A percentile compares a stretch with the other conserved stretches of the same genome.
Conservation (phyloP, 768 basidiomycete species). For the Cyathus striatus region DNA sequence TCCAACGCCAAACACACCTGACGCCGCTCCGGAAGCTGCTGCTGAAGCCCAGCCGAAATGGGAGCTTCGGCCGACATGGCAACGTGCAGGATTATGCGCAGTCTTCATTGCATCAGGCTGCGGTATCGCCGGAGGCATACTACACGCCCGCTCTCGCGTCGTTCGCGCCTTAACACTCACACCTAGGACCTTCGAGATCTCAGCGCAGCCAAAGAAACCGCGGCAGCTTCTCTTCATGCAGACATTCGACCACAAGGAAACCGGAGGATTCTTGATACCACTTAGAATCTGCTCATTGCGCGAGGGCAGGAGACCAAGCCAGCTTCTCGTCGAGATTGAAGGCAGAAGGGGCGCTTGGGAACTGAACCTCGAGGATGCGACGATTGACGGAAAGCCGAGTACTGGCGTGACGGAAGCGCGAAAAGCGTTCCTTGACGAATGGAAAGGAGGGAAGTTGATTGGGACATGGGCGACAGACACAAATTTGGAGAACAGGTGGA, state of each 20-base stretch:
- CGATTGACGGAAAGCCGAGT: neutral
- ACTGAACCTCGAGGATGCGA: neutral
- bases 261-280: neutral
- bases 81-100: neutral
- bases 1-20: neutral
- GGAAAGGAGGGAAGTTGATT: conserved; percentile 1
- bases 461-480: neutral
- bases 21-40: neutral
- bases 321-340: neutral
- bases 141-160: neutral
- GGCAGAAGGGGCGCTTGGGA: conserved; percentile 1
- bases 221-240: conserved; percentile 4
- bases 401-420: neutral
- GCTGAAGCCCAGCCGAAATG: neutral
- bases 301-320: neutral
- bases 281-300: neutral
- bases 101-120: neutral
- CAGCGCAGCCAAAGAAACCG: neutral
- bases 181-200: too few relatives aligned
- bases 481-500: neutral
- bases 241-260: neutral
- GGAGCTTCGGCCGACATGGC: neutral
- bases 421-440: neutral
- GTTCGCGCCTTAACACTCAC: neutral
- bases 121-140: neutral